These are phyloP conservation scores for Cryptococcus hybrid DNA, from an alignment of 1,284 basidiomycete species.

Conservation along the genomic window DNA sequence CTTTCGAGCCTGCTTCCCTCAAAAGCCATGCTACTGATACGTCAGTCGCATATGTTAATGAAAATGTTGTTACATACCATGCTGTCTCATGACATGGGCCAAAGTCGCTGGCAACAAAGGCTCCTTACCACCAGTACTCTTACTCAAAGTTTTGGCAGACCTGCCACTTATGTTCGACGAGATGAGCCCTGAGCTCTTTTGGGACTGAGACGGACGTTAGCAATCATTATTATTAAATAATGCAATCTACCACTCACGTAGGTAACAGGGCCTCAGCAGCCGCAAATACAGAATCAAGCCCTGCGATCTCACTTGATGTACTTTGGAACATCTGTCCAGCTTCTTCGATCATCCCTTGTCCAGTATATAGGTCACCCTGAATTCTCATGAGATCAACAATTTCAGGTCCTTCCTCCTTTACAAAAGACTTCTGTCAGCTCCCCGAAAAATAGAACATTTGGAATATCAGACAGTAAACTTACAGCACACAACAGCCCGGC, in stretches of 20 bases:
- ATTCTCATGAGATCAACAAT: slow-evolving; percentile 63
- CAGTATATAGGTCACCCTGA: slow-evolving; percentile 53
- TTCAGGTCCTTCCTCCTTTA: slow-evolving; percentile 51
- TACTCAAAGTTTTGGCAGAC: slow-evolving; percentile 4
- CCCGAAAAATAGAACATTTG: background rate
- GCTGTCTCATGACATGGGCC: slow-evolving; percentile 66
- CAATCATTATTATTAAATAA: slow-evolving; percentile 43
- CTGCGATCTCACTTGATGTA: slow-evolving; percentile 33
- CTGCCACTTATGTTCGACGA: slow-evolving; percentile 43
- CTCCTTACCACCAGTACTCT: slow-evolving; percentile 52
- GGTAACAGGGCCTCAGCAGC: slow-evolving; percentile 33
- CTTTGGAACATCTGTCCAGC: slow-evolving; percentile 51
- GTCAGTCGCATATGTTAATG: background rate
- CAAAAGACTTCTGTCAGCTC: background rate
- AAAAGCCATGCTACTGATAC: slow-evolving; percentile 65
- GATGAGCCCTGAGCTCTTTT: slow-evolving; percentile 11
- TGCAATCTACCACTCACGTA: slow-evolving; percentile 15
- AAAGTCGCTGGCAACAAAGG: slow-evolving; percentile 66
- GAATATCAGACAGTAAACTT: slow-evolving; percentile 8
- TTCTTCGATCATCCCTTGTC: slow-evolving; percentile 56
- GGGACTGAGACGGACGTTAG: slow-evolving; percentile 26
- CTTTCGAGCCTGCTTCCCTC: slow-evolving; percentile 59
- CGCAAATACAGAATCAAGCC: slow-evolving; percentile 35
- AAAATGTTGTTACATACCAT: slow-evolving; percentile 58
- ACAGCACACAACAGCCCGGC: slow-evolving; percentile 37